These are phyloP conservation scores for Apiosordaria backusii DNA, from an alignment of 495 filamentous ascomycete species.

Conservation along the genomic window DNA sequence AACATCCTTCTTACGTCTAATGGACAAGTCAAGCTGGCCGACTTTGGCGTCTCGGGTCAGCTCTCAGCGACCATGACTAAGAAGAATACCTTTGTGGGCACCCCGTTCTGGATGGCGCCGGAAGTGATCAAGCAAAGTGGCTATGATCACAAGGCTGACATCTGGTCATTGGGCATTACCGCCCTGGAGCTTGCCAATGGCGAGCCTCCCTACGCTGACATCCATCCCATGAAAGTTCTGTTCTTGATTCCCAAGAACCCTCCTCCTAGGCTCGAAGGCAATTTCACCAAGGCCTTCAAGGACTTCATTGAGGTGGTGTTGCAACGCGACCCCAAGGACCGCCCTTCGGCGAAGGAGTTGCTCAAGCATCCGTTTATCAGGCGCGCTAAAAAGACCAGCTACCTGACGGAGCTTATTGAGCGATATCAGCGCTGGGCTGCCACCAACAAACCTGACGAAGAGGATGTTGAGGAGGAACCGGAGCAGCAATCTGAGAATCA, in stretches of 20 bases:
- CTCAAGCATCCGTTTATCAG: slow-evolving; percentile 87
- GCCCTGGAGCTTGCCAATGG: slow-evolving; percentile 90
- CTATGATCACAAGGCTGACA: slow-evolving; percentile 97
- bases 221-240: slow-evolving; percentile 98
- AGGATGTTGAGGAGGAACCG: slow-evolving; percentile 36
- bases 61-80: slow-evolving; percentile 99
- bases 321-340: slow-evolving; percentile 79
- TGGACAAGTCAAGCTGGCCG: slow-evolving; percentile 94
- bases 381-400: slow-evolving; percentile 83
- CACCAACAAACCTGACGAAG: slow-evolving; percentile 62
- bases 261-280: slow-evolving; percentile 64
- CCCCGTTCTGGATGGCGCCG: slow-evolving; percentile 99
- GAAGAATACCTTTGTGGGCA: slow-evolving; percentile 98
- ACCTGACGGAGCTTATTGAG: slow-evolving; percentile 90
- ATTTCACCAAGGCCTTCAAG: slow-evolving; percentile 87
- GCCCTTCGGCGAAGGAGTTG: slow-evolving; percentile 82
- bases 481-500: slow-evolving; percentile 35
- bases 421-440: slow-evolving; percentile 82
- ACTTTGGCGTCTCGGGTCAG: slow-evolving; percentile 96
- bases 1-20: slow-evolving; percentile 83
- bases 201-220: slow-evolving; percentile 92
- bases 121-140: slow-evolving; percentile 98
- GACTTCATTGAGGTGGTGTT: slow-evolving; percentile 89
- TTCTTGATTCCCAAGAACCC: slow-evolving; percentile 96
- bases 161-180: slow-evolving; percentile 98